phyloP scores from a whole-genome alignment of 495 filamentous ascomycete species.

The Xylaria sp. region DNA sequence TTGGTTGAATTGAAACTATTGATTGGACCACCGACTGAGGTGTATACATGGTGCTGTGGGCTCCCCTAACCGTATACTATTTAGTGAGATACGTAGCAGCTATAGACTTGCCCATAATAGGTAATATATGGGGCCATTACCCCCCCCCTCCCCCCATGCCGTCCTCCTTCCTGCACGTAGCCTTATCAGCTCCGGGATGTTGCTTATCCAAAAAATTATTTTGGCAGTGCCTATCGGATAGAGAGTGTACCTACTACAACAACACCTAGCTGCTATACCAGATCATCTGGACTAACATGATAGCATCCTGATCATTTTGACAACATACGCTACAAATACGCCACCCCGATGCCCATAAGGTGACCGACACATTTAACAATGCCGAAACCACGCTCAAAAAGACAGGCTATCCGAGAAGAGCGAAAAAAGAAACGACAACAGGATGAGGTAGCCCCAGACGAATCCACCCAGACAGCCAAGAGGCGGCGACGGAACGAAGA shows the following conservation, averaged over 20 bases:
- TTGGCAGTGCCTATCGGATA: neutral
- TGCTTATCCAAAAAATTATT: constrained; percentile 22
- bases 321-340: neutral
- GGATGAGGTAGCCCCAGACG: constrained; percentile 40
- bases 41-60: neutral
- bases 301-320: neutral
- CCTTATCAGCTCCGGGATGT: constrained; percentile 3
- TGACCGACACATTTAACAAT: constrained; percentile 19
- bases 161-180: neutral
- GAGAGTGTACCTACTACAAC: neutral
- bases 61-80: neutral
- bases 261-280: neutral
- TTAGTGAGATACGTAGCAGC: neutral
- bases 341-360: neutral
- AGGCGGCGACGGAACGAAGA: constrained; percentile 45
- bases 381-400: constrained; percentile 47
- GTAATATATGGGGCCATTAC: neutral
- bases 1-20: too few species aligned
- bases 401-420: constrained; percentile 56
- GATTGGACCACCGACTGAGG: too few species aligned
- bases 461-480: constrained; percentile 44
- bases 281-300: neutral
- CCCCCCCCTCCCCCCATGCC: neutral
- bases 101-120: neutral
- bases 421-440: constrained; percentile 51